These are phyloP conservation scores for Didymella keratinophila DNA, from an alignment of 2,329 filamentous ascomycete genomes.

Conservation along the genomic window DNA sequence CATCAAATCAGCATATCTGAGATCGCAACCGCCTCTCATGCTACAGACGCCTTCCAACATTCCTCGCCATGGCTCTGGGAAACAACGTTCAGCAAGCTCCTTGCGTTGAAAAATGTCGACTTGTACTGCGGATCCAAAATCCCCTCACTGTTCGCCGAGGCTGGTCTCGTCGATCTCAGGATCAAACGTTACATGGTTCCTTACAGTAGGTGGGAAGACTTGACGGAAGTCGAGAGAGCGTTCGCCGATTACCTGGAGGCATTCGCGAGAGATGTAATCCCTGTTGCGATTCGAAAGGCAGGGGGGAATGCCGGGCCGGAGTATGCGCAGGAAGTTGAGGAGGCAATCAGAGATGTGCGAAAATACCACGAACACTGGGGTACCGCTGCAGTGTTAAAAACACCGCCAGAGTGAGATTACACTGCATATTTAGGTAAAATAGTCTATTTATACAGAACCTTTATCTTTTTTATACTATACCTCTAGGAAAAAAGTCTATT, in stretches of 20 bases:
- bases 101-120: conserved; percentile 6
- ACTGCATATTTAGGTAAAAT: too few species aligned
- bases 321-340: neutral
- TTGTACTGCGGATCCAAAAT: conserved; percentile 8
- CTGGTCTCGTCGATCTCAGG: conserved; percentile 10
- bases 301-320: conserved; percentile 2
- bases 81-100: neutral
- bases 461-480: too few species aligned
- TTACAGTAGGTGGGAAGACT: conserved; percentile 3
- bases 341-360: neutral
- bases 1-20: neutral
- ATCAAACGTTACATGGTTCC: conserved; percentile 15
- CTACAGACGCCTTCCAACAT: neutral
- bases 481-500: too few species aligned
- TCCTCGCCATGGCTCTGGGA: conserved; percentile 5
- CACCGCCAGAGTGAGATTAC: too few species aligned
- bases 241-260: conserved; percentile 4
- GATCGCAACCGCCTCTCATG: neutral
- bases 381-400: too few species aligned
- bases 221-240: conserved; percentile 9
- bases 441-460: too few species aligned
- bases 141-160: conserved; percentile 1
- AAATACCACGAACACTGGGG: neutral
- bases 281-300: conserved; percentile 1
- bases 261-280: neutral